A percentile compares a stretch with the other conserved stretches of the same genome.
Evolutionary conservation across 2,329 filamentous ascomycete species (phyloP).

Genomic region (Lecanosticta acicola): DNA sequence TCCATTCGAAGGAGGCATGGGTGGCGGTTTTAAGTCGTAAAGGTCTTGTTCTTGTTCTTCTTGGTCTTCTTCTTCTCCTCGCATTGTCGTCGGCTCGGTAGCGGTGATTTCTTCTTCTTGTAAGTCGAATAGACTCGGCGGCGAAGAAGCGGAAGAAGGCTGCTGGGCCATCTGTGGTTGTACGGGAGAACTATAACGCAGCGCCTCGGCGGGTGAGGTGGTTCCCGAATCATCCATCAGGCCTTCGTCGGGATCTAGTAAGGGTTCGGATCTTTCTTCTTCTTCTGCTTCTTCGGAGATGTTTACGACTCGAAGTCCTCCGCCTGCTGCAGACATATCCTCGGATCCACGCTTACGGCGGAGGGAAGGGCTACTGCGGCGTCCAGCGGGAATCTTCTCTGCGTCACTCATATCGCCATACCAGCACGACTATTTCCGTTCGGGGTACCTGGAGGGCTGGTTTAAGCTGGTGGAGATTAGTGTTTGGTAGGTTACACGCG

Average conservation of each 20-base stretch:
- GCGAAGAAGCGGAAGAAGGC: conserved; percentile 15
- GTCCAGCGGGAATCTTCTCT: too few relatives aligned
- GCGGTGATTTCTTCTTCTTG: conserved; percentile 6
- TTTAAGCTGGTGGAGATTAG: too few relatives aligned
- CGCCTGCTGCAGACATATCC: not conserved
- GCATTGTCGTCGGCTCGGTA: not conserved
- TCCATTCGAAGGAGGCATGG: conserved; percentile 24
- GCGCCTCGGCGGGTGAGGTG: not conserved
- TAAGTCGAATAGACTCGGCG: conserved; percentile 27
- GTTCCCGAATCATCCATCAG: conserved; percentile 2
- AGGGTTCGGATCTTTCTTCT: not conserved
- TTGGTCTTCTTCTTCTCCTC: conserved; percentile 16
- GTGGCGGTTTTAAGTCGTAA: conserved; percentile 40
- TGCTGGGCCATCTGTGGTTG: conserved; percentile 14
- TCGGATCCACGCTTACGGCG: not conserved
- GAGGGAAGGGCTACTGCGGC: too few relatives aligned
- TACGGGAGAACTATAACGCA: not conserved
- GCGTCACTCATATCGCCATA: too few relatives aligned
- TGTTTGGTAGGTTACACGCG: too few relatives aligned
- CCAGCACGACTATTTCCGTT: too few relatives aligned
- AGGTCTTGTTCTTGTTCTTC: conserved; percentile 35
- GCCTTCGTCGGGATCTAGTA: not conserved
- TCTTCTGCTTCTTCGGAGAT: not conserved
- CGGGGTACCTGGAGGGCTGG: too few relatives aligned
- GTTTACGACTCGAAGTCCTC: not conserved